Conservation (phyloP, 768 basidiomycete species). For the Macrolepiota fuliginosa region DNA sequence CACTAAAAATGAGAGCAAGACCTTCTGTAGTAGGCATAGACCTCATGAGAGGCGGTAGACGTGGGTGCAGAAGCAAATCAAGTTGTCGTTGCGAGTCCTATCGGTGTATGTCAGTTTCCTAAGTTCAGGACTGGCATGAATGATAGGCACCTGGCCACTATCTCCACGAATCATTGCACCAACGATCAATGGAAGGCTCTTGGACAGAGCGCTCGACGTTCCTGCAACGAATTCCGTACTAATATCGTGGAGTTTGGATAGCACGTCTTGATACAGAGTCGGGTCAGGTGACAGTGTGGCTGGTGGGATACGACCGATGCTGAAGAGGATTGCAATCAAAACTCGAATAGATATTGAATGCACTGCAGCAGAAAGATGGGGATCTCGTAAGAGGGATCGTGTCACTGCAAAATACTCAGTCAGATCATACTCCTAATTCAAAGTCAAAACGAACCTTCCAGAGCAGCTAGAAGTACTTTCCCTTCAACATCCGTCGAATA, state of each 20-base stretch:
- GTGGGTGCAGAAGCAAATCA: constrained; percentile 74
- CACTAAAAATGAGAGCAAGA: constrained; percentile 56
- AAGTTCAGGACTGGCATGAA: background rate
- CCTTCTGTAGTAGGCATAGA: constrained; percentile 62
- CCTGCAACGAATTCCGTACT: constrained; percentile 52
- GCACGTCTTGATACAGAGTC: constrained; percentile 43
- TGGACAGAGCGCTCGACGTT: constrained; percentile 57
- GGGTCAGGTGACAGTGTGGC: constrained; percentile 53
- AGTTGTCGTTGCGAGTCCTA: constrained; percentile 34
- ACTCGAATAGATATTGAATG: constrained; percentile 60
- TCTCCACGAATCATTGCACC: constrained; percentile 29
- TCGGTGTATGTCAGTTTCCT: background rate
- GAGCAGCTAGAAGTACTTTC: constrained; percentile 46
- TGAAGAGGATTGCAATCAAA: constrained; percentile 53
- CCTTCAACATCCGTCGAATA: constrained; percentile 52
- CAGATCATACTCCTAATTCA: background rate
- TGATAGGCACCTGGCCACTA: constrained; percentile 26
- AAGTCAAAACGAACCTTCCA: constrained; percentile 48
- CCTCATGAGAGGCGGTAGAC: constrained; percentile 72
- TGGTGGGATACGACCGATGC: constrained; percentile 53
- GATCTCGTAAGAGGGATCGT: constrained; percentile 43
- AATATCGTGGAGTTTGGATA: constrained; percentile 43
- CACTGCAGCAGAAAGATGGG: constrained; percentile 48
- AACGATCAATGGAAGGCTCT: constrained; percentile 55
- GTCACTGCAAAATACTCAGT: constrained; percentile 39